Base-by-base conservation (phyloP, 1,284 basidiomycete genomes). In the Rhodotorula sp. region DNA sequence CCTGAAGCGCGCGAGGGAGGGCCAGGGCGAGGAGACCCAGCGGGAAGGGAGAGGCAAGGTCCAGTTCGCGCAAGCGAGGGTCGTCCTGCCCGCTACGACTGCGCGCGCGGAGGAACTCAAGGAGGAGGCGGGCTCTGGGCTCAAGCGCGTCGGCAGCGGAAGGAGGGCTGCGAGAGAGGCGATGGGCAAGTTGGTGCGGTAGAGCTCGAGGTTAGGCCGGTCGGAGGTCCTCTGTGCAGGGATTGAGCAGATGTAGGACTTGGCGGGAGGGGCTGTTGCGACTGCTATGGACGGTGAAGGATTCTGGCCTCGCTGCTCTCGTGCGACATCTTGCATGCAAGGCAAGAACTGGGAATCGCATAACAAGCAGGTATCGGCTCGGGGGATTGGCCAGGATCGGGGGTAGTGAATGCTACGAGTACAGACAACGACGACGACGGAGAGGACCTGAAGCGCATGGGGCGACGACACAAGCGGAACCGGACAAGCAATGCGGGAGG, bases 101-200 rank as follows among this genome's bases (percentile, higher is more conserved):
- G 17, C 22, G 19, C 25, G 22, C 27, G 41, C 59, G 9, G 50
- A 34, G 39, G 66, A 34, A 15, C n/a, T 19, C 1, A 29, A 36
- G 6, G 25, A 17, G 21, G 46, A 48, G 1, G 27, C 36, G 4
- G 62, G 32, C 5, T 10, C n/a, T 13, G 50, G n/a, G 50, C n/a
- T 51, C 12, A 51, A 51, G 50, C 50, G 50, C 50, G 13, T 48
- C 25, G 21, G 44, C 34, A 56, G 39, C 21, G 60, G 46, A 50
- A 48, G 48, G 55, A 57, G 50, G 51, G 69, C 61, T 44, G 66
- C 66, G 61, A 64, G 29, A 57, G 56, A 57, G 62, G 60, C 64
- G 51, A 7, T 54, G 27, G 58, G 53, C 13, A 60, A 36, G 51
- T 36, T 66, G 58, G 12, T 61, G 34, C 50, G 58, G 25, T 54